These are phyloP conservation scores for Malus domestica DNA, from an alignment of 306 rosid genomes.

Conservation along the genomic window DNA sequence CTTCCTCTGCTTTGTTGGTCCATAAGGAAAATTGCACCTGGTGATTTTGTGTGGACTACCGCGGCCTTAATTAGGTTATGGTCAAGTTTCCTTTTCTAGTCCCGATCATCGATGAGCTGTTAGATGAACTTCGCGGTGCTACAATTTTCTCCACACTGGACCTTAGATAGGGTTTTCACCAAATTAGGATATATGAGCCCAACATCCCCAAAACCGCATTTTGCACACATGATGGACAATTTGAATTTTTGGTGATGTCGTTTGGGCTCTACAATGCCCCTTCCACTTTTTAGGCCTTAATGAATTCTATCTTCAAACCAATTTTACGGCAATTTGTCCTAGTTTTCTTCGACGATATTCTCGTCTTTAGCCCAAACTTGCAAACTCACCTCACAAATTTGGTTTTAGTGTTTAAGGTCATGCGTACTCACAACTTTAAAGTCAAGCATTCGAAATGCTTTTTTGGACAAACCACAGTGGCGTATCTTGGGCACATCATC, in stretches of 20 bases:
- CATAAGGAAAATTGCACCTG: no score
- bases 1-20: no score
- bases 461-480: not conserved
- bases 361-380: not conserved
- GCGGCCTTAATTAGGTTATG: no score
- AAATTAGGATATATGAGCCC: not conserved
- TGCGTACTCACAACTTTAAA: not conserved
- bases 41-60: no score
- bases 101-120: not conserved
- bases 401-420: fast-evolving
- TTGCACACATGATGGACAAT: not conserved
- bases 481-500: no score
- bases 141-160: not conserved
- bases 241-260: no score
- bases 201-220: no score
- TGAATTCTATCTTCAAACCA: no score
- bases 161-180: not conserved
- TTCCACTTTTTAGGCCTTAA: not conserved
- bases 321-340: no score
- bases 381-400: not conserved
- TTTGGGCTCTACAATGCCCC: not conserved
- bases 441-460: not conserved
- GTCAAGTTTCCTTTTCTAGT: not conserved
- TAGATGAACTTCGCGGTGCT: no score
- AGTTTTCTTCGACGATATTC: no score